Conservation (phyloP, 169 alveolate genomes). For the Eimeria necatrix region DNA sequence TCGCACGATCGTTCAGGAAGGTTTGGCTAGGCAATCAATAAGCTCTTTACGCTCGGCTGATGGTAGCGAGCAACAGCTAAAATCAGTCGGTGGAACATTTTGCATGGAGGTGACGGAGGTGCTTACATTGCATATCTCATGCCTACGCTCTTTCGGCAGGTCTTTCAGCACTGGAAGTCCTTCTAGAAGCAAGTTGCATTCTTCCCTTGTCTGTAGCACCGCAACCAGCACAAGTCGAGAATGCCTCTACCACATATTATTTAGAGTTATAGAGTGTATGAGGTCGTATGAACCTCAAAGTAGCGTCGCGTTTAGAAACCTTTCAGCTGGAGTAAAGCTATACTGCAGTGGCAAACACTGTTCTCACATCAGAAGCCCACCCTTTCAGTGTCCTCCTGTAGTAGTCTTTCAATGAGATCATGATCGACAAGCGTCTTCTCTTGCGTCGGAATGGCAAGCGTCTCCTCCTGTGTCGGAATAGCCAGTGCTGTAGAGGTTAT, state of each 20-base stretch:
- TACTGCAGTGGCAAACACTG: too few relatives aligned
- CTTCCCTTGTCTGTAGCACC: conserved; percentile 75
- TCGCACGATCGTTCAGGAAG: too few relatives aligned
- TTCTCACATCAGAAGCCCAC: background rate
- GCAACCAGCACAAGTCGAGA: background rate
- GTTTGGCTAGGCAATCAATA: too few relatives aligned
- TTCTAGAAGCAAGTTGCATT: conserved; percentile 76
- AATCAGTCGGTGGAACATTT: too few relatives aligned
- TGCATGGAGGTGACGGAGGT: too few relatives aligned
- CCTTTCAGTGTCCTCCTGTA: conserved; percentile 70
- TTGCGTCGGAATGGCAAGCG: conserved; percentile 2
- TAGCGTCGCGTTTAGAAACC: too few relatives aligned
- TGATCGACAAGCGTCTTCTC: conserved; percentile 61
- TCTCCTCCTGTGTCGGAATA: background rate
- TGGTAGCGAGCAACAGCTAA: too few relatives aligned
- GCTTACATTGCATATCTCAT: conserved; percentile 74
- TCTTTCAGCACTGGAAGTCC: conserved; percentile 80
- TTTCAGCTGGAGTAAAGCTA: too few relatives aligned
- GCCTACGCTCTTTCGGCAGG: conserved; percentile 73
- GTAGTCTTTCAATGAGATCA: conserved; percentile 64
- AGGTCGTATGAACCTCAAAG: too few relatives aligned
- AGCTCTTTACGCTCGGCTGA: too few relatives aligned
- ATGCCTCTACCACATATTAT: background rate
- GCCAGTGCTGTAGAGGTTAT: conserved; percentile 6
- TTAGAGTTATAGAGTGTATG: too few relatives aligned